A percentile compares a stretch with the other conserved stretches of the same genome.
Evolutionary conservation across 805 yeast genomes (phyloP).

Genomic region (Yarrowia hollandica): DNA sequence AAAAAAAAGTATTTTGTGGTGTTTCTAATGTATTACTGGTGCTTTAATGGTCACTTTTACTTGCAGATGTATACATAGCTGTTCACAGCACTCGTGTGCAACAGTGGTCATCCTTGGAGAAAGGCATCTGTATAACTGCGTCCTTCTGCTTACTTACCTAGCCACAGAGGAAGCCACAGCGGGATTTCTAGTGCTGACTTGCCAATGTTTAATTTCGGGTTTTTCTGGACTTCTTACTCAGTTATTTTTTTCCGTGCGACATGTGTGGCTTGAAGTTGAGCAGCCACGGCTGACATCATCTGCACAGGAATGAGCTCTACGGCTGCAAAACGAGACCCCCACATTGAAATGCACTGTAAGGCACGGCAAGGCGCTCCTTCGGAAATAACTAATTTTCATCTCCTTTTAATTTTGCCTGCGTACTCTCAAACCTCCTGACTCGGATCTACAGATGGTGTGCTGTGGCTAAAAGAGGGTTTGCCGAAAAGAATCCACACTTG

Average conservation of each 20-base stretch:
- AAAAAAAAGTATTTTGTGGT: too few relatives aligned
- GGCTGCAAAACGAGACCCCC: not conserved
- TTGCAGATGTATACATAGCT: not conserved
- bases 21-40: too few relatives aligned
- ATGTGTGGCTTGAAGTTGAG: not conserved
- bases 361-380: not conserved
- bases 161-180: constrained; percentile 8
- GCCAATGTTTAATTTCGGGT: not conserved
- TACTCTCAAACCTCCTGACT: constrained; percentile 15
- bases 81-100: not conserved
- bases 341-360: not conserved
- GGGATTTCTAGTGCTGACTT: not conserved
- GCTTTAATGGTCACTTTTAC: too few relatives aligned
- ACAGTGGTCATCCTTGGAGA: too few relatives aligned
- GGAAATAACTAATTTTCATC: not conserved
- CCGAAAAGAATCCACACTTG: constrained; percentile 22
- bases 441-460: constrained; percentile 27
- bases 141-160: too few relatives aligned
- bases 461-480: constrained; percentile 29
- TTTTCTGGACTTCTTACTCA: not conserved
- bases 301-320: not conserved
- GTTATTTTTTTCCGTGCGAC: not conserved
- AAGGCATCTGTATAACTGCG: too few relatives aligned
- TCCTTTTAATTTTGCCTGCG: not conserved
- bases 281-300: not conserved